These are phyloP conservation scores for Delphinella strobiligena DNA, from an alignment of 2,329 filamentous ascomycete genomes.

Conservation along the genomic window DNA sequence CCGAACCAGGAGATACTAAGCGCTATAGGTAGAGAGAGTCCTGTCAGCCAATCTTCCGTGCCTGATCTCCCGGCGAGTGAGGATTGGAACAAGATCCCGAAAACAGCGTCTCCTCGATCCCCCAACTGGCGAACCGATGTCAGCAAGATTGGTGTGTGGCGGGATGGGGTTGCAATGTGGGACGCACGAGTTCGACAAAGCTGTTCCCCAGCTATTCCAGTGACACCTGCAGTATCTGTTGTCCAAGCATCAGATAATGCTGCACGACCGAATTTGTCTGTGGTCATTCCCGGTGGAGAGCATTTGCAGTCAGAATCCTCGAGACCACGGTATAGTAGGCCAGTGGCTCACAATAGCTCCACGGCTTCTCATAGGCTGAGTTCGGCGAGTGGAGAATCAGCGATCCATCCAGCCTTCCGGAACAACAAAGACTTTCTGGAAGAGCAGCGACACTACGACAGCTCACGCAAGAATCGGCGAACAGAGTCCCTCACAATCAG, in stretches of 20 bases:
- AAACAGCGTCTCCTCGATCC: constrained; percentile 8
- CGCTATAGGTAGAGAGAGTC: constrained; percentile 17
- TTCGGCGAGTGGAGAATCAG: neutral
- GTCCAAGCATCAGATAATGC: too few relatives aligned
- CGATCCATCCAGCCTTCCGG: constrained; percentile 7
- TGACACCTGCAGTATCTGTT: too few relatives aligned
- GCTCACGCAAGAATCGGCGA: too few relatives aligned
- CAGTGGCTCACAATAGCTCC: too few relatives aligned
- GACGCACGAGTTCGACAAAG: too few relatives aligned
- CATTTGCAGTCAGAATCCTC: too few relatives aligned
- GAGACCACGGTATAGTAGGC: too few relatives aligned
- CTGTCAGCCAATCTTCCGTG: constrained; percentile 10
- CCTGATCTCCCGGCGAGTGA: constrained; percentile 9
- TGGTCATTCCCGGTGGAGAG: too few relatives aligned
- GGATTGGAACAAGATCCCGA: constrained; percentile 7
- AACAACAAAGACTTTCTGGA: neutral
- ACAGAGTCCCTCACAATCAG: constrained; percentile 3
- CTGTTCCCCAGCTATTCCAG: too few relatives aligned
- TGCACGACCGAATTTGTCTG: too few relatives aligned
- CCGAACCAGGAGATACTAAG: constrained; percentile 28
- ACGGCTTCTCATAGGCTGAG: too few relatives aligned
- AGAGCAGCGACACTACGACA: neutral
- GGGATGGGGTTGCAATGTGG: constrained; percentile 32
- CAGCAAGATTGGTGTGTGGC: constrained; percentile 31
- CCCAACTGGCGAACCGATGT: constrained; percentile 11